A percentile compares a stretch with the other conserved stretches of the same genome.
These are phyloP conservation scores for Orbilia brochopaga DNA, from an alignment of 2,329 filamentous ascomycete species.

Conservation along the genomic window DNA sequence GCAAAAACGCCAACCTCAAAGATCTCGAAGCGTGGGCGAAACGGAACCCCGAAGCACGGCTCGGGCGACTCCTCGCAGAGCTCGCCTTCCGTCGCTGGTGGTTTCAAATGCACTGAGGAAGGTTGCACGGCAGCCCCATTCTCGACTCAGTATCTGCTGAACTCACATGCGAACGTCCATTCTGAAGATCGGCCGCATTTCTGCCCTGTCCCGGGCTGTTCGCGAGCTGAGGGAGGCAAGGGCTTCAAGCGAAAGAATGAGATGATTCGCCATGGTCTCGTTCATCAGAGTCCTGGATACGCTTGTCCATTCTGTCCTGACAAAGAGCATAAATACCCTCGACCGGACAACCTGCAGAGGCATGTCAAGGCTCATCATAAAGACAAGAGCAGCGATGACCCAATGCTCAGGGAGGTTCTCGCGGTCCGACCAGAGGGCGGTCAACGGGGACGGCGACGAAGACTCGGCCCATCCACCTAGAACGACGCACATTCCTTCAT, in stretches of 20 bases:
- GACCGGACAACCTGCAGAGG: constrained; percentile 93
- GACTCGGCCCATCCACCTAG: constrained; percentile 44
- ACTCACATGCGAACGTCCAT: constrained; percentile 78
- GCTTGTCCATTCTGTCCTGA: constrained; percentile 96
- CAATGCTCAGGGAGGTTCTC: constrained; percentile 78
- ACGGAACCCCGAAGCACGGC: constrained; percentile 42
- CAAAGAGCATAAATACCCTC: constrained; percentile 89
- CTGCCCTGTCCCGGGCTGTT: constrained; percentile 68
- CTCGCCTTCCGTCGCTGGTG: constrained; percentile 39
- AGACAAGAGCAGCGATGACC: constrained; percentile 88
- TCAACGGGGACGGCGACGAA: constrained; percentile 75
- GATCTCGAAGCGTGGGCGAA: constrained; percentile 29
- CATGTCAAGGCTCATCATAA: constrained; percentile 92
- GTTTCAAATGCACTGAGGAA: constrained; percentile 57
- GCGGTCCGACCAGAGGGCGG: constrained; percentile 84
- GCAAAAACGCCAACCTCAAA: constrained; percentile 45
- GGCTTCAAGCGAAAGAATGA: constrained; percentile 76
- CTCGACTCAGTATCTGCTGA: constrained; percentile 75
- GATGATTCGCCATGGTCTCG: constrained; percentile 78
- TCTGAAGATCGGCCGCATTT: constrained; percentile 71
- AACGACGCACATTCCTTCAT: background rate
- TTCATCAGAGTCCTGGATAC: constrained; percentile 93
- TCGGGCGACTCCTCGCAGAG: constrained; percentile 46
- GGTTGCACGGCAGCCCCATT: constrained; percentile 76
- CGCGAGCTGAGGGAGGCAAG: constrained; percentile 69